Percentiles rank a stretch among this genome's conserved stretches.
phyloP scores from a whole-genome alignment of 768 basidiomycete species.

The Auriculariales sp. region DNA sequence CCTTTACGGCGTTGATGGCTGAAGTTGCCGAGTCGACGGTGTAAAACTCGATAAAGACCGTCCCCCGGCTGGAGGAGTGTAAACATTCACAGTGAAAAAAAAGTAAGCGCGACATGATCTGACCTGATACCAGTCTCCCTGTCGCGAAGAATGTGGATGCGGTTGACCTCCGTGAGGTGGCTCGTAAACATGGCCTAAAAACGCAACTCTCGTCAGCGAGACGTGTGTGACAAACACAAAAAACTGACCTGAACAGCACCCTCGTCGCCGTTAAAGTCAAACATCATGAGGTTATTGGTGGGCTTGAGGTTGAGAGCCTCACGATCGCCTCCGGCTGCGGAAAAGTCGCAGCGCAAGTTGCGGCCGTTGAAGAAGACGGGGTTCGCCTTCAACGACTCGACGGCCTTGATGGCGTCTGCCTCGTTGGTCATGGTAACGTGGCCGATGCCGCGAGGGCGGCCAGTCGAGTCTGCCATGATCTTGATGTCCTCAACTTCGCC shows the following conservation, averaged over 20 bases:
- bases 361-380: not conserved
- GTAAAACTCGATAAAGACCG: not conserved
- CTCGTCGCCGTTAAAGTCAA: not conserved
- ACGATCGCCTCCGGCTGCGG: not conserved
- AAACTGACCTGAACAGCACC: not conserved
- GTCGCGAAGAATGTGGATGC: not conserved
- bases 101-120: too few relatives aligned
- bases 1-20: too few relatives aligned
- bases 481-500: not conserved
- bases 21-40: not conserved
- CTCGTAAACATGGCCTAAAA: too few relatives aligned
- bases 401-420: not conserved
- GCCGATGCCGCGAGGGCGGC: not conserved
- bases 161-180: too few relatives aligned
- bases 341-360: not conserved
- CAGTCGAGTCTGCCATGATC: not conserved
- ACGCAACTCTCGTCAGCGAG: too few relatives aligned
- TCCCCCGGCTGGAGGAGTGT: too few relatives aligned
- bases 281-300: not conserved
- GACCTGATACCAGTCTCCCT: not conserved
- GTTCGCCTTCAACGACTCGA: not conserved
- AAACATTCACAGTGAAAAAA: too few relatives aligned
- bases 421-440: not conserved
- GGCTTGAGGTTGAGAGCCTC: not conserved
- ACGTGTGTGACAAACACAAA: not conserved